Evolutionary conservation across 2,329 filamentous ascomycete genomes (phyloP).

Genomic region (Magnaporthiopsis poae): DNA sequence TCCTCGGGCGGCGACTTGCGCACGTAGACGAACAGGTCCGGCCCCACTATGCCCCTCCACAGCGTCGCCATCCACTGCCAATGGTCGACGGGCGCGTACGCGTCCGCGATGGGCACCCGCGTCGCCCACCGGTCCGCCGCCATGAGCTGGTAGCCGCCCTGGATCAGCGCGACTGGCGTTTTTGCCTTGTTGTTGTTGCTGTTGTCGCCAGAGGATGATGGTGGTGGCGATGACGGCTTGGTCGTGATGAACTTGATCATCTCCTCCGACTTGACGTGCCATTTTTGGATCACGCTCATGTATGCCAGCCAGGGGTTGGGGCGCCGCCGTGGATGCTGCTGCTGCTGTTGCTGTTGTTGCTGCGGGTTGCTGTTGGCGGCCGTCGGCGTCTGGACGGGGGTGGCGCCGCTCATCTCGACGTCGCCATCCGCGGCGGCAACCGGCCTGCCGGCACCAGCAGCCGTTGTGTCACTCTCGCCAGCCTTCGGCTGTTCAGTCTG

Average conservation of each 20-base stretch:
- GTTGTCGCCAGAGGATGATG: neutral
- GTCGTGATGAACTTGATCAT: conserved; percentile 47
- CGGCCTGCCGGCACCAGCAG: neutral
- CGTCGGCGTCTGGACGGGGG: neutral
- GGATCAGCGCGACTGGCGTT: conserved; percentile 62
- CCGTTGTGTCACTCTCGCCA: neutral
- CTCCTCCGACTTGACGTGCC: conserved; percentile 66
- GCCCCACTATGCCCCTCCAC: conserved; percentile 76
- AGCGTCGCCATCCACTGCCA: conserved; percentile 96
- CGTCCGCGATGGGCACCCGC: conserved; percentile 63
- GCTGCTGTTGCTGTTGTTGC: conserved; percentile 11
- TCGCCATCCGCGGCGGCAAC: neutral
- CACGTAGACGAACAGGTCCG: conserved; percentile 69
- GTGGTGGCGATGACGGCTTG: neutral
- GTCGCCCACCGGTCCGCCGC: conserved; percentile 67
- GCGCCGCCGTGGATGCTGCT: conserved; percentile 12
- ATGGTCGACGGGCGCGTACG: conserved; percentile 75
- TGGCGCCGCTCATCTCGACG: neutral
- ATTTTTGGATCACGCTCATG: conserved; percentile 56
- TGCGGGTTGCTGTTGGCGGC: conserved; percentile 2
- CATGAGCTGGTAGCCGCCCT: conserved; percentile 69
- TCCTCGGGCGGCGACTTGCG: conserved; percentile 21
- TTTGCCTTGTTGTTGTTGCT: conserved; percentile 1
- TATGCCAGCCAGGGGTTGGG: conserved; percentile 46
- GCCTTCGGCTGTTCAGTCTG: no score